These are phyloP conservation scores for Telfairia occidentalis DNA, from an alignment of 331 rosid genomes.

Conservation along the genomic window DNA sequence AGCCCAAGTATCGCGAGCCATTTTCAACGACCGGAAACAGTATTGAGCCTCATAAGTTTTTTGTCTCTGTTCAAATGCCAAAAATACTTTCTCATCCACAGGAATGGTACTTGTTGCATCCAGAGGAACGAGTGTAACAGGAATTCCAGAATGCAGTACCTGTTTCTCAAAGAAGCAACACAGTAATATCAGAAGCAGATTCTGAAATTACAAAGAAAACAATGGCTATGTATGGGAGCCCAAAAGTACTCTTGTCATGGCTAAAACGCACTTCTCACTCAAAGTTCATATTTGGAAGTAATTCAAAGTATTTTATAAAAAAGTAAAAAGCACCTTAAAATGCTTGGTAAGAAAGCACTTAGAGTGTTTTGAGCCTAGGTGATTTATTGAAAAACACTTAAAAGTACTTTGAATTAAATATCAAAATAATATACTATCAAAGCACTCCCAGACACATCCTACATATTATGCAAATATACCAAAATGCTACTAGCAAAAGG, in stretches of 20 bases:
- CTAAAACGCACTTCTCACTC: background rate
- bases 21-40: constrained; percentile 69
- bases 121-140: constrained; percentile 71
- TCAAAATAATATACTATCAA: background rate
- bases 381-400: background rate
- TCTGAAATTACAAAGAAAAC: background rate
- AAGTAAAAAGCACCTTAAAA: background rate
- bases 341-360: too few species aligned
- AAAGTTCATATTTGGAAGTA: background rate
- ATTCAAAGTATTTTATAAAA: background rate
- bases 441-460: background rate
- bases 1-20: constrained; percentile 61
- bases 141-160: constrained; percentile 94
- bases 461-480: background rate
- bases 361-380: background rate
- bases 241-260: too few species aligned
- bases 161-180: constrained; percentile 14
- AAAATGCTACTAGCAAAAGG: background rate
- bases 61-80: constrained; percentile 51
- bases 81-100: constrained; percentile 43
- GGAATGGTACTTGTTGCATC: constrained; percentile 93
- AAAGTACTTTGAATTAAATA: background rate
- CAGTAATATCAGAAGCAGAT: background rate
- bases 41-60: constrained; percentile 77
- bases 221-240: background rate